These are phyloP conservation scores for Ophiocordyceps polyrhachis-furcata DNA, from an alignment of 2,329 filamentous ascomycete genomes.

Conservation along the genomic window DNA sequence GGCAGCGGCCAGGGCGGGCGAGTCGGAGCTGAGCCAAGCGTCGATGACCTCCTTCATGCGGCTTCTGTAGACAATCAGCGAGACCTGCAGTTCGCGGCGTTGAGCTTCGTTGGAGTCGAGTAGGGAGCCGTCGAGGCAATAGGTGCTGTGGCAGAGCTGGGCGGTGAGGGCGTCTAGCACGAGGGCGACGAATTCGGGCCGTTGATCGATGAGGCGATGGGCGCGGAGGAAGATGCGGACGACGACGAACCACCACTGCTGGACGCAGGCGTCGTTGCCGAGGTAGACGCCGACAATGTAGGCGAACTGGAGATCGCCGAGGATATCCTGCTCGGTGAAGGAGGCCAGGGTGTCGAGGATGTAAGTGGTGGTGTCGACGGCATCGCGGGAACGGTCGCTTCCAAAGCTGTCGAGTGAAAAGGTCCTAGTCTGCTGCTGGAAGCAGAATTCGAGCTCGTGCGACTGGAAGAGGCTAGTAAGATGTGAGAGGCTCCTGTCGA, in stretches of 20 bases:
- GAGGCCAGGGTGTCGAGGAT: slow-evolving; percentile 21
- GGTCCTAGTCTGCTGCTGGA: slow-evolving; percentile 22
- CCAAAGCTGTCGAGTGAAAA: slow-evolving; percentile 21
- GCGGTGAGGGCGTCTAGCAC: slow-evolving; percentile 32
- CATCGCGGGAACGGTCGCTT: slow-evolving; percentile 21
- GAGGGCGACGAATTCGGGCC: slow-evolving; percentile 24
- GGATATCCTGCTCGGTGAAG: slow-evolving; percentile 22
- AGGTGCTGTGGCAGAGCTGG: slow-evolving; percentile 34
- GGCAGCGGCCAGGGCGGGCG: slow-evolving; percentile 23
- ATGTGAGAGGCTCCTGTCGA: slow-evolving; percentile 19
- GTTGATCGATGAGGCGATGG: slow-evolving; percentile 21
- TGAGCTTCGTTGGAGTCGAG: slow-evolving; percentile 17
- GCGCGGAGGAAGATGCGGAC: slow-evolving; percentile 32
- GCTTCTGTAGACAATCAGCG: slow-evolving; percentile 35
- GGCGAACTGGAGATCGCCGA: slow-evolving; percentile 42
- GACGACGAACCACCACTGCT: slow-evolving; percentile 42
- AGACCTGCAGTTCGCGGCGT: slow-evolving; percentile 20
- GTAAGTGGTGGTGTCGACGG: slow-evolving; percentile 28
- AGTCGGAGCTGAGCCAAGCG: slow-evolving; percentile 14
- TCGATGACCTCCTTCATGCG: slow-evolving; percentile 29
- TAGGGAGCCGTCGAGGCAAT: slow-evolving; percentile 26
- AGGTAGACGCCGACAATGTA: slow-evolving; percentile 39
- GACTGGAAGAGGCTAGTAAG: slow-evolving; percentile 13
- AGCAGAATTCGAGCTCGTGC: slow-evolving; percentile 28
- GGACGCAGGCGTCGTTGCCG: slow-evolving; percentile 37